Conservation (phyloP, 2,329 filamentous ascomycete species). For the Fusarium sp. region DNA sequence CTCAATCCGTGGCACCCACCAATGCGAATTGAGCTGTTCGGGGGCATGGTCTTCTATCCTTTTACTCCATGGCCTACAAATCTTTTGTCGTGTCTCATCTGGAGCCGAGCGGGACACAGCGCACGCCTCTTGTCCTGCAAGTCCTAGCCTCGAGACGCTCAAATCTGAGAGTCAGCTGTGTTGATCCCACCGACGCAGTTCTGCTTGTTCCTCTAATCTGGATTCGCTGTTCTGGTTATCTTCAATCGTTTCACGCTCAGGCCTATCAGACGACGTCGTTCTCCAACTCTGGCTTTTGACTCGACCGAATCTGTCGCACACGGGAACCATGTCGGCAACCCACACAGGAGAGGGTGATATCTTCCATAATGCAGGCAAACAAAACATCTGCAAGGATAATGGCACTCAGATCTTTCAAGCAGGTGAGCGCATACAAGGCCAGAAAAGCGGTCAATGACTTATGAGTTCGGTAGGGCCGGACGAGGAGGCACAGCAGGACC, state of each 20-base stretch:
- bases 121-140: too few relatives aligned
- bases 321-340: not conserved
- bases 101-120: not conserved
- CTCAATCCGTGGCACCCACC: not conserved
- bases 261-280: not conserved
- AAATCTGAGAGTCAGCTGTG: not conserved
- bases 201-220: not conserved
- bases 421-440: not conserved
- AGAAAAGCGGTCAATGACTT: not conserved
- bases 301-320: not conserved
- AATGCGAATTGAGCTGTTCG: not conserved
- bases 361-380: not conserved
- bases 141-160: not conserved
- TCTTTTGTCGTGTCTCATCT: too few relatives aligned
- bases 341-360: not conserved
- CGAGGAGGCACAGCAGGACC: rapidly evolving
- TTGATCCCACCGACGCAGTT: not conserved
- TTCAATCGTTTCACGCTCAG: too few relatives aligned
- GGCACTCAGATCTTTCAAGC: not conserved
- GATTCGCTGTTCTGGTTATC: too few relatives aligned
- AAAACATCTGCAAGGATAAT: not conserved
- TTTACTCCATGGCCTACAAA: too few relatives aligned
- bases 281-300: not conserved
- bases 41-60: too few relatives aligned
- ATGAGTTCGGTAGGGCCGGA: not conserved